Conservation (phyloP, 2,329 filamentous ascomycete species). For the Alternaria incomplexa region DNA sequence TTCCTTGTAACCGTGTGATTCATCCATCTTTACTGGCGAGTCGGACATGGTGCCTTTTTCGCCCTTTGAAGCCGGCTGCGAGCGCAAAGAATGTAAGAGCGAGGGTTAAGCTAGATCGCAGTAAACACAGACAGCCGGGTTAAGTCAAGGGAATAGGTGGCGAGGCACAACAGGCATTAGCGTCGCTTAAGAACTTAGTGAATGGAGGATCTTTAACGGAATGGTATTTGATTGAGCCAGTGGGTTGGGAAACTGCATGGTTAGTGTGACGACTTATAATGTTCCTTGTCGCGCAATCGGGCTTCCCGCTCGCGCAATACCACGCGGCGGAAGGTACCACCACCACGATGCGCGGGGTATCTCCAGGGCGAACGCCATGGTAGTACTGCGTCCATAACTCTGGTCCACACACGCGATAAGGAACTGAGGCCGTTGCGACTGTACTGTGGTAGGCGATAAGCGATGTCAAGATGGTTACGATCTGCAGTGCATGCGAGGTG, state of each 20-base stretch:
- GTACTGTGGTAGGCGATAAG: neutral
- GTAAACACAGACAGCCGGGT: neutral
- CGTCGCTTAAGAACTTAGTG: neutral
- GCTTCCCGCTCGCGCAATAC: constrained; percentile 16
- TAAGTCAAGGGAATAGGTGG: neutral
- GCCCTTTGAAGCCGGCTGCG: neutral
- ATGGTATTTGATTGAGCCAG: neutral
- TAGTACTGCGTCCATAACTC: neutral
- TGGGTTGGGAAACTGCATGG: neutral
- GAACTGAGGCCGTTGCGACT: neutral
- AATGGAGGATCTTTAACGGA: neutral
- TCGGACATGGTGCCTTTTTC: neutral
- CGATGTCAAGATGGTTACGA: neutral
- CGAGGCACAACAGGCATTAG: neutral
- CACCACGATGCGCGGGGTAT: neutral
- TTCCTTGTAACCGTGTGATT: constrained; percentile 2
- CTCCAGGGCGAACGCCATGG: neutral
- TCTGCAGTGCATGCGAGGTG: neutral
- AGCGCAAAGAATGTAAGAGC: neutral
- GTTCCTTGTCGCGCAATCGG: constrained; percentile 16
- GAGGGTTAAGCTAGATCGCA: neutral
- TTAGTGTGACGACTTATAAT: neutral
- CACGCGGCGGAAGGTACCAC: neutral
- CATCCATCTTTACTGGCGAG: neutral
- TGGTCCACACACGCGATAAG: neutral